These are phyloP conservation scores for Termitomyces sp. DNA, from an alignment of 768 basidiomycete species.

Conservation along the genomic window DNA sequence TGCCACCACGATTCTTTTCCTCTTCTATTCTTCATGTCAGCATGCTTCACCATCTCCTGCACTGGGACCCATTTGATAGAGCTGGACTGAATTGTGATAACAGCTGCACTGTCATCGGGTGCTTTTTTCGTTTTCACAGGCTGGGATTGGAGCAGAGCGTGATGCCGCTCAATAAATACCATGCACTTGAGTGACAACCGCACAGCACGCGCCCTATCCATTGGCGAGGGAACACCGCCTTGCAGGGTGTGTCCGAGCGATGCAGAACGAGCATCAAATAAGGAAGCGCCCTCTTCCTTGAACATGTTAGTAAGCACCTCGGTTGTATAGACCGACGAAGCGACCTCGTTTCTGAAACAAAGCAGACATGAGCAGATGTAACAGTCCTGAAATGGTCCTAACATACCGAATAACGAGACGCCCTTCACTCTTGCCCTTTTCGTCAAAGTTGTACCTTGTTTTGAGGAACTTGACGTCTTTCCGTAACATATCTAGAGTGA, in stretches of 20 bases:
- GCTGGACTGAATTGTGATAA: conserved; percentile 89
- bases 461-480: conserved; percentile 88
- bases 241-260: conserved; percentile 98
- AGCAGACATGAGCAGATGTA: not conserved
- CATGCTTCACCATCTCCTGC: conserved; percentile 76
- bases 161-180: conserved; percentile 88
- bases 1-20: conserved; percentile 83
- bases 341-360: conserved; percentile 67
- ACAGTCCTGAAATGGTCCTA: not conserved
- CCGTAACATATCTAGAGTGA: conserved; percentile 76
- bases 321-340: conserved; percentile 89
- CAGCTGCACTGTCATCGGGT: conserved; percentile 67
- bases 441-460: conserved; percentile 80
- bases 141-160: conserved; percentile 48
- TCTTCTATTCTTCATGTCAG: conserved; percentile 88
- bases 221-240: conserved; percentile 92
- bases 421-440: conserved; percentile 88
- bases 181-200: conserved; percentile 91
- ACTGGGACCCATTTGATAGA: conserved; percentile 81
- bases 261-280: conserved; percentile 97
- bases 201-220: conserved; percentile 88
- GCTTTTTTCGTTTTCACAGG: conserved; percentile 53
- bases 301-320: conserved; percentile 91
- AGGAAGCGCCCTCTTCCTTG: conserved; percentile 84
- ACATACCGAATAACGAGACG: conserved; percentile 87